Conservation (phyloP, 805 yeast species). For the Hanseniaspora clermontiae region DNA sequence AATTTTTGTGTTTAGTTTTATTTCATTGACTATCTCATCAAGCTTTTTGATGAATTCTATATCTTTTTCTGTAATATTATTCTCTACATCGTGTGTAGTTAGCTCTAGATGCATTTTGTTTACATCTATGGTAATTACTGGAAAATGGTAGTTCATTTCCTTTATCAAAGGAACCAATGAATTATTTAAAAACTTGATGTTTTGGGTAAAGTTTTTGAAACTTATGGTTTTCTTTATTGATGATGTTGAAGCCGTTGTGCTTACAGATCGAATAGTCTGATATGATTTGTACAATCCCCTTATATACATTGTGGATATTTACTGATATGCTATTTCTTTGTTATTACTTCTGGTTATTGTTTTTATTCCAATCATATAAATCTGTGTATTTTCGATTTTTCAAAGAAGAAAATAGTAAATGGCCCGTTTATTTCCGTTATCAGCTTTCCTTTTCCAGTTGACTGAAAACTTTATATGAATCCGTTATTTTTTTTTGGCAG, state of each 20-base stretch:
- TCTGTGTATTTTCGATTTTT: too few relatives aligned
- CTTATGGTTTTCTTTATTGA: neutral
- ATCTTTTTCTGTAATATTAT: neutral
- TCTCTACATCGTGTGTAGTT: constrained; percentile 3
- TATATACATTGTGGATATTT: neutral
- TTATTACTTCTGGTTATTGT: too few relatives aligned
- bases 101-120: neutral
- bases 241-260: neutral
- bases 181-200: constrained; percentile 1
- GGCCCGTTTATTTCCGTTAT: too few relatives aligned
- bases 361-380: too few relatives aligned
- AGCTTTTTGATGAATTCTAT: neutral
- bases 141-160: constrained; percentile 2
- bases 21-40: neutral
- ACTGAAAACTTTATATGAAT: too few relatives aligned
- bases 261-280: neutral
- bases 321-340: too few relatives aligned
- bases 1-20: neutral
- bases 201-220: constrained; percentile 4
- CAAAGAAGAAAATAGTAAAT: too few relatives aligned
- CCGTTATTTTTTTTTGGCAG: too few relatives aligned
- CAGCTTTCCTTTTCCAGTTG: too few relatives aligned
- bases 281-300: neutral
- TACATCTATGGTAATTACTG: neutral
- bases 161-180: constrained; percentile 1